Evolutionary conservation across 441 rosid species (phyloP).

Genomic region (Populus hybrid): DNA sequence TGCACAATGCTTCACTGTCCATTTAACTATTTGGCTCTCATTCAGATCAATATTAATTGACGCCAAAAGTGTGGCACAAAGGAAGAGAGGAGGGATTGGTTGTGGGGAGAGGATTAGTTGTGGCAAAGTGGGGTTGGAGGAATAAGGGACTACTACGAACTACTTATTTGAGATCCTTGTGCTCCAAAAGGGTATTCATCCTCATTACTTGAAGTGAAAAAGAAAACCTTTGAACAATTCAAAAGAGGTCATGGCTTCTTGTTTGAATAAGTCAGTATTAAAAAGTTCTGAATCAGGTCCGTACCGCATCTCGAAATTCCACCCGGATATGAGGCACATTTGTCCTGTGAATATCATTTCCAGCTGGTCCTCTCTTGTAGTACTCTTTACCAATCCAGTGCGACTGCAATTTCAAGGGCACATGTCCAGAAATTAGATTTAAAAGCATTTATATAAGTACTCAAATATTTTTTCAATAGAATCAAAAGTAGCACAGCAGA

Average conservation of each 20-base stretch:
- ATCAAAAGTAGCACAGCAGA: too few species aligned
- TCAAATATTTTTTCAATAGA: neutral
- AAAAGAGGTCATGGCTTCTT: neutral
- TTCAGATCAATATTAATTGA: neutral
- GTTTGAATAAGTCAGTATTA: neutral
- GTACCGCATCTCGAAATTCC: conserved; percentile 89
- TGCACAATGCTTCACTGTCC: neutral
- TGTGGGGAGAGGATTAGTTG: neutral
- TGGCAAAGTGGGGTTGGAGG: neutral
- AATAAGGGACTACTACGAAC: neutral
- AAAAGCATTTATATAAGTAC: neutral
- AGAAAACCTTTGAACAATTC: neutral
- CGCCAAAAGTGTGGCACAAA: neutral
- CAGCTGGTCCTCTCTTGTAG: conserved; percentile 93
- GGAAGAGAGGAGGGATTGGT: neutral
- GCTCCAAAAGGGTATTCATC: neutral
- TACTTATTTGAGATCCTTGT: neutral
- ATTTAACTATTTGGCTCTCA: neutral
- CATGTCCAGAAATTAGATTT: neutral
- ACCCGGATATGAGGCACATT: conserved; percentile 97
- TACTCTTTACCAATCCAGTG: conserved; percentile 95
- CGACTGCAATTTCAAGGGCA: conserved; percentile 42
- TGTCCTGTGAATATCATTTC: conserved; percentile 90
- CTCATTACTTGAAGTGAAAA: neutral
- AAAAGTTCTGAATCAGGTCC: neutral